Evolutionary conservation across 768 basidiomycete species (phyloP), one percentile per base, ranked within the genome.

Genomic region (Boletus tomentosulus): DNA sequence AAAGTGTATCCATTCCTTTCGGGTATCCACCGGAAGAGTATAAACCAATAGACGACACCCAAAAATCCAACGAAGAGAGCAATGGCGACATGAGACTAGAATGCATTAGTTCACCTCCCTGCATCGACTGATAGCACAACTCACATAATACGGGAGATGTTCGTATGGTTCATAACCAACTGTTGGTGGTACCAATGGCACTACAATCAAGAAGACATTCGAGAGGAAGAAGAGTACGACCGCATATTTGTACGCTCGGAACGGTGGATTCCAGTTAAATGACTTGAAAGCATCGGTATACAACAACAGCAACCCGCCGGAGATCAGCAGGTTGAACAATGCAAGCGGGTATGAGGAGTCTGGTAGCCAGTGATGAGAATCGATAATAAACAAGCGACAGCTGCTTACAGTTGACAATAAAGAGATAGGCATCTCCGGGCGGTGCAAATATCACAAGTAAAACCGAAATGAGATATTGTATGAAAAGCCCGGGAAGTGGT

Each of bases 401-500:
- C 16, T 22, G 66, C 85, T 56, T 48, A 85, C 87, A 64, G 61
- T 81, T 86, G 52, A 87, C 74, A 60, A 84, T 75, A 67, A 91
- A 88, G 30, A 82, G 74, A 62, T 87, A 91, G 0, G 85, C 86
- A 58, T 90, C 88, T 3, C 89, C 87, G 0, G 85, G 78, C 0
- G 88, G 89, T 0, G 84, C 74, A 1, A 75, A 74, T 6, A 82
- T 59, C 45, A 86, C 71, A 52, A 86, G 72, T 11, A 76, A 58
- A 22, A 79, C 76, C 0, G 85, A 86, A 15, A 87, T 62, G 6
- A 81, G 19, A 67, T 82, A 90, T 59, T 87, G 86, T 0, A 76
- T 71, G 45, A 83, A 76, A 4, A 91, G 71, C 0, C 85, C 87
- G 0, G 80, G 73, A 2, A 85, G 65, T 0, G 89, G 89, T 0